Evolutionary conservation across 257 asterid genomes (phyloP), one percentile per base, ranked within the genome.

Genomic region (Forsythia suspensa): DNA sequence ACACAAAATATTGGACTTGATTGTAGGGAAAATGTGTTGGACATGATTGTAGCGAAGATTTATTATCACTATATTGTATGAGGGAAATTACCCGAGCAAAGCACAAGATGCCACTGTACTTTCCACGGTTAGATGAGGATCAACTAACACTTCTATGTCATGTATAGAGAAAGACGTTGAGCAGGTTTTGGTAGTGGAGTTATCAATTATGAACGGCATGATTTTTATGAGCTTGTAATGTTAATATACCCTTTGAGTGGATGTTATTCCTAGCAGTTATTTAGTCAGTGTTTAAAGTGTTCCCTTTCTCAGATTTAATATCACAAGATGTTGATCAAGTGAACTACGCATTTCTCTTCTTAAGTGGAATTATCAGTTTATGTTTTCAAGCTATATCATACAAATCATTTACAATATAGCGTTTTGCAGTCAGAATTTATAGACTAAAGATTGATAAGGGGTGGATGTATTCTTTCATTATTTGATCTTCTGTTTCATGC

Each of bases 371-470:
- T 43, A 68, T 77, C 29, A 36, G 70, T 24, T 9, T 74, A 44
- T 69, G 43, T 4, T 55, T 72, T 52, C 63, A 63, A 73, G 74
- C 68, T 57, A 34, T 63, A 77, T 52, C 67, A 13, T 29, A 55
- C n/a, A 66, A 43, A 52, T 16, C 3, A 46, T n/a, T 48, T 71
- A 48, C 72, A 43, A 55, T 75, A 21, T 71, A 9, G 34, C 37
- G 20, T 43, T 70, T 38, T 52, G 38, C 63, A 42, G 46, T 59
- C 24, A 18, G 29, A 16, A n/a, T 55, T 55, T 55, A 55, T n/a
- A 44, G 73, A 40, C 43, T 75, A n/a, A 78, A 38, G 65, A 39
- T 72, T 71, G 71, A 43, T 41, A 20, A 43, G 72, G 74, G 78
- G 81, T 43, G 21, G 43, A 61, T 43, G 3, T 74, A 46, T 40